Evolutionary conservation across 805 yeast genomes (phyloP), one percentile per base, ranked within the genome.

Genomic region (Suhomyces faveliae): DNA sequence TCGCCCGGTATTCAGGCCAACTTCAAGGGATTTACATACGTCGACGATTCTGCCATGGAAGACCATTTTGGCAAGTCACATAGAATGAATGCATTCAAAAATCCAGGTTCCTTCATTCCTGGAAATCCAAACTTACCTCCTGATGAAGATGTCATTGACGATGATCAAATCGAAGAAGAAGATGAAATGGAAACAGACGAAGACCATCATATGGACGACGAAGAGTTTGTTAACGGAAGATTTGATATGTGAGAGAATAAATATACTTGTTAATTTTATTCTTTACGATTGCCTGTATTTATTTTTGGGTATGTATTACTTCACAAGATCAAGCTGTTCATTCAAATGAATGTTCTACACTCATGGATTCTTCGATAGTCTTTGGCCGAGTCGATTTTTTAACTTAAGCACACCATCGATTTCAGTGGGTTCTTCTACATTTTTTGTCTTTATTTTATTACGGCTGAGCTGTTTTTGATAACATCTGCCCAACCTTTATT

Each of bases 1-100:
- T 85, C 95, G 8, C 97, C 97, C 3, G 96, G 95, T 0, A 83
- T 92, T 60, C 99, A 94, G 71, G 97, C 94, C 45, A 91, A 91
- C 64, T 94, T 94, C 71, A 89, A 89, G 59, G 99, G 99, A 0
- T 94, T 94, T 67, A 94, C 99, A 0, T 94, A 87, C 67, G 97
- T 92, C 42, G 97, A 91, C 65, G 97, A 88, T 53, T 85, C 95
- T 21, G 81, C 96, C 24, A 83, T 92, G 77, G 96, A 91, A 60
- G 97, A 91, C 56, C 87, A 87, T 67, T 85, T 86, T 53, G 70
- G 72, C 43, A 67, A 66, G 48, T 67, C 71, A 4, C 69, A 67
- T 49, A 61, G 76, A 68, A 63, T 59, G 55, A 51, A 58, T 30
- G 50, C 70, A 2, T 74, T 64, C 61, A 71, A 62, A 46, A 64